Conservation (phyloP, 345 rosid genomes). For the Eucalyptus rudis region DNA sequence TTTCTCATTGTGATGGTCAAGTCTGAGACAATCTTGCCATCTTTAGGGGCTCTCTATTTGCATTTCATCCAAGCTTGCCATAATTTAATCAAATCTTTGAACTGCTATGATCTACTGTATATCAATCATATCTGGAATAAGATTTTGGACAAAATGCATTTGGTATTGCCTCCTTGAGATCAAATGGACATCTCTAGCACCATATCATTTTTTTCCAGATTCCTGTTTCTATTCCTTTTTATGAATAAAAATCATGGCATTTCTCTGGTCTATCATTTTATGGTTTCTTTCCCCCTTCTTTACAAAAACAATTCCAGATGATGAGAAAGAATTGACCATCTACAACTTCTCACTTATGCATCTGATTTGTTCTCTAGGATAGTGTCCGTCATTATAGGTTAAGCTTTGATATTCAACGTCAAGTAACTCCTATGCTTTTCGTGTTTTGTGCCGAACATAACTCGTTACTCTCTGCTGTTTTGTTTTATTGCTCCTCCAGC, state of each 20-base stretch:
- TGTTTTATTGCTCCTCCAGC: slow-evolving; percentile 2
- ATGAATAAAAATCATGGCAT: background rate
- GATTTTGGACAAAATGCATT: background rate
- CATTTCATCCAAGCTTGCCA: background rate
- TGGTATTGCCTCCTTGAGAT: background rate
- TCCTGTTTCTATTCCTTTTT: background rate
- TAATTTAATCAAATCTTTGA: background rate
- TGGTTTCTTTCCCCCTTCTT: background rate
- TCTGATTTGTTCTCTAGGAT: background rate
- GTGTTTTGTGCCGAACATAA: background rate
- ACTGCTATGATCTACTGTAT: background rate
- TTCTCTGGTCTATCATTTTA: background rate
- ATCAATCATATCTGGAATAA: background rate
- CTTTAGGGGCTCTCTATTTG: background rate
- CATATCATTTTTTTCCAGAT: background rate
- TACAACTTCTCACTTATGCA: background rate
- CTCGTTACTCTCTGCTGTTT: slow-evolving; percentile 8
- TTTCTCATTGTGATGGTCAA: background rate
- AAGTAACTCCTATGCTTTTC: background rate
- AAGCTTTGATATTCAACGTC: background rate
- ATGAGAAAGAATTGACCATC: background rate
- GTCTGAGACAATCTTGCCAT: background rate
- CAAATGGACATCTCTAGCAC: background rate
- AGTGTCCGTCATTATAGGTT: background rate
- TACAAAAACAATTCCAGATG: background rate